A percentile compares a stretch with the other conserved stretches of the same genome.
Conservation (phyloP, 1,284 basidiomycete genomes). For the Flammula alnicola region DNA sequence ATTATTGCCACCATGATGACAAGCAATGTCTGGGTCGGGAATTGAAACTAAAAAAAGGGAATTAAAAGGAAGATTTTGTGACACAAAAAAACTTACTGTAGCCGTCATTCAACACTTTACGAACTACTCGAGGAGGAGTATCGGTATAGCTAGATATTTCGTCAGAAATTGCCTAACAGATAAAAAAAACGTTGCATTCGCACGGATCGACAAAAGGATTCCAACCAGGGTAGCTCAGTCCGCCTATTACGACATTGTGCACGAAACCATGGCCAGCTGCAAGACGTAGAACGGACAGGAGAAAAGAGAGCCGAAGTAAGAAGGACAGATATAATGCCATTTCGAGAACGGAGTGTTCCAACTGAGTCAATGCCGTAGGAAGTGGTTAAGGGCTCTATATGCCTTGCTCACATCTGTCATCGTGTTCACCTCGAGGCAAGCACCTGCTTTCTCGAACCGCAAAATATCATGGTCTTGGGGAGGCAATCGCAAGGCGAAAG, state of each 20-base stretch:
- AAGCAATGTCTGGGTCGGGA: constrained; percentile 37
- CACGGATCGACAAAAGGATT: constrained; percentile 44
- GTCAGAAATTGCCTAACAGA: constrained; percentile 4
- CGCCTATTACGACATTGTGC: constrained; percentile 34
- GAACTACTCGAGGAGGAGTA: constrained; percentile 34
- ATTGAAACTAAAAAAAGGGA: constrained; percentile 28
- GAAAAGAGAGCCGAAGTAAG: constrained; percentile 17
- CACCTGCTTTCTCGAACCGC: background rate
- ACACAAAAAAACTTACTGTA: constrained; percentile 13
- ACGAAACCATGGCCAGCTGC: constrained; percentile 40
- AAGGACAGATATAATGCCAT: constrained; percentile 20
- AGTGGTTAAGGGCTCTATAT: background rate
- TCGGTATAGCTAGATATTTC: constrained; percentile 29
- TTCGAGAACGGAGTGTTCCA: constrained; percentile 1
- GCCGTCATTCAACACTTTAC: constrained; percentile 40
- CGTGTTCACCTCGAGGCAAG: constrained; percentile 2
- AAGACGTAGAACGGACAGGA: constrained; percentile 18
- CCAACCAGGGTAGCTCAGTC: constrained; percentile 39
- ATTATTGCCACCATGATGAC: constrained; percentile 38
- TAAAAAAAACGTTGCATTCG: constrained; percentile 15
- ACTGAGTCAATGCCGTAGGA: background rate
- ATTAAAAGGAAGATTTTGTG: background rate
- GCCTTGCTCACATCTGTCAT: constrained; percentile 1
- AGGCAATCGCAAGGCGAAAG: constrained; percentile 1
- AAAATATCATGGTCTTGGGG: background rate